phyloP scores from a whole-genome alignment of 2,329 filamentous ascomycete species.

The Zalaria obscura region DNA sequence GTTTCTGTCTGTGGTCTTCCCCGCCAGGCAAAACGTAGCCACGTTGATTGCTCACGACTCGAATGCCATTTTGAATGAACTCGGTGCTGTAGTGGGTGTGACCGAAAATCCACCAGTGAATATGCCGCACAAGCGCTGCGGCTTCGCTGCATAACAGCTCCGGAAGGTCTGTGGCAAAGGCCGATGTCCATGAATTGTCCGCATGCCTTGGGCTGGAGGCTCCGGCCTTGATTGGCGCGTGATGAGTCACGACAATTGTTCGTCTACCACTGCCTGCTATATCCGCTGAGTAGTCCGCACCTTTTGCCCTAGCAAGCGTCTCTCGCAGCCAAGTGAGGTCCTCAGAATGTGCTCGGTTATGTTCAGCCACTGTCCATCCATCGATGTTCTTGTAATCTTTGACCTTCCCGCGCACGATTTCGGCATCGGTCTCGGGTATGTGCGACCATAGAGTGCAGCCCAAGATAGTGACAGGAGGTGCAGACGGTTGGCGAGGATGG shows the following conservation, averaged over 20 bases:
- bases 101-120: conserved; percentile 30
- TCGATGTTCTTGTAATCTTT: conserved; percentile 39
- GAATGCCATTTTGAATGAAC: conserved; percentile 15
- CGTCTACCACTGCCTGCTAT: conserved; percentile 2
- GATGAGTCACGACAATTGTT: conserved; percentile 36
- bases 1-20: no score
- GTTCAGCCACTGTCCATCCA: conserved; percentile 34
- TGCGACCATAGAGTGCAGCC: conserved; percentile 44
- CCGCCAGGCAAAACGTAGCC: not conserved
- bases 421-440: conserved; percentile 23
- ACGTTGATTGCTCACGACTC: conserved; percentile 22
- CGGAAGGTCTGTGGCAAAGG: conserved; percentile 37
- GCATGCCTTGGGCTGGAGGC: conserved; percentile 35
- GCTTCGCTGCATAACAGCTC: not conserved
- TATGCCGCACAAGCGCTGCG: conserved; percentile 2
- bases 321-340: conserved; percentile 38
- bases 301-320: conserved; percentile 15
- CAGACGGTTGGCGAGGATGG: not conserved
- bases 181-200: conserved; percentile 30
- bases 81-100: conserved; percentile 30
- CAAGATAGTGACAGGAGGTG: conserved; percentile 31
- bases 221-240: conserved; percentile 35
- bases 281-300: no score
- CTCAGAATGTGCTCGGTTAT: conserved; percentile 31
- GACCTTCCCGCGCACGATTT: conserved; percentile 10